Conservation (phyloP, 495 filamentous ascomycete genomes). For the Chaetomium tenue region DNA sequence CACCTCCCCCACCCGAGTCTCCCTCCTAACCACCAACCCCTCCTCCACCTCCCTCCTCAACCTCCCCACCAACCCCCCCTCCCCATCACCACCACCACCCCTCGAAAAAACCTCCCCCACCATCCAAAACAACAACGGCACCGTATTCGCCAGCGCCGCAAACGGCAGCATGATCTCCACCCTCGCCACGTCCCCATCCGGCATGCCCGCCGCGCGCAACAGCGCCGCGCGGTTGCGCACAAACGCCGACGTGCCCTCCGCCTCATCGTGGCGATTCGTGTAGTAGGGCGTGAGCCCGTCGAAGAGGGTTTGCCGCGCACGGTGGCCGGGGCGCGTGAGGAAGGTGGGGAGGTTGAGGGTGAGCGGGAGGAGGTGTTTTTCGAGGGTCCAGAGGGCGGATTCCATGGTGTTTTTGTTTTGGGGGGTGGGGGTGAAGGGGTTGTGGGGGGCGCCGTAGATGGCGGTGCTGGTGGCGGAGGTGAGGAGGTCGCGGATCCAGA, state of each 20-base stretch:
- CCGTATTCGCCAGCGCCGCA: constrained; percentile 24
- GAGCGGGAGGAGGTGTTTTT: constrained; percentile 10
- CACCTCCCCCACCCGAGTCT: not conserved
- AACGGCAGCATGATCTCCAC: constrained; percentile 24
- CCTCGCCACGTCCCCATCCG: constrained; percentile 11
- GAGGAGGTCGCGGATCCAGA: constrained; percentile 19
- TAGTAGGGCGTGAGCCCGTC: constrained; percentile 21
- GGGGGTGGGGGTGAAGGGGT: constrained; percentile 12
- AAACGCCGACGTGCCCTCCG: constrained; percentile 13
- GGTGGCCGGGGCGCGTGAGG: not conserved
- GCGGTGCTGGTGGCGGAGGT: not conserved
- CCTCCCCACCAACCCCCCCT: not conserved
- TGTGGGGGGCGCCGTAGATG: constrained; percentile 16
- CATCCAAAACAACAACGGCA: constrained; percentile 22
- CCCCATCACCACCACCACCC: not conserved
- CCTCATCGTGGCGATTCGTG: not conserved
- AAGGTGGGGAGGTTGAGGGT: constrained; percentile 8
- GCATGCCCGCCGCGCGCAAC: constrained; percentile 2
- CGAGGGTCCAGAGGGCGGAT: constrained; percentile 14
- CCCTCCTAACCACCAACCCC: not conserved
- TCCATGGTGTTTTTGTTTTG: not conserved
- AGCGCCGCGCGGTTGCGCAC: constrained; percentile 18
- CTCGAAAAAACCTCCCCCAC: constrained; percentile 12
- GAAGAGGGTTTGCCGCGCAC: not conserved
- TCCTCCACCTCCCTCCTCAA: constrained; percentile 18